Percentiles rank a stretch among this genome's conserved stretches.
These are phyloP conservation scores for Colletotrichum tamarilloi DNA, from an alignment of 2,329 filamentous ascomycete species.

Conservation along the genomic window DNA sequence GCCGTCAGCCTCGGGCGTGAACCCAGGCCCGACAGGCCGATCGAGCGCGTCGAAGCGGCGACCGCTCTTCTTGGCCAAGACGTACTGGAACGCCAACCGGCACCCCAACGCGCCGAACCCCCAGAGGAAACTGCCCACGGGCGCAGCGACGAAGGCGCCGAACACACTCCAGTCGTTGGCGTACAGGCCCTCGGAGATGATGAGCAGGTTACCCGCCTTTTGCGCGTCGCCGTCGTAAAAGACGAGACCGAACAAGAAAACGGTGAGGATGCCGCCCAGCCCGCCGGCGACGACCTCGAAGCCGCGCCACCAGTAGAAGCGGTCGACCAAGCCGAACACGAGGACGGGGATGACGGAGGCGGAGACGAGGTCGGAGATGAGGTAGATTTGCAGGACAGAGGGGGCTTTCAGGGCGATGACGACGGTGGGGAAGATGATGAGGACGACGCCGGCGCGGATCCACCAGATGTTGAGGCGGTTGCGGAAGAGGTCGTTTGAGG, in stretches of 20 bases:
- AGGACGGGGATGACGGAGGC: constrained; percentile 81
- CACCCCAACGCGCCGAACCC: constrained; percentile 71
- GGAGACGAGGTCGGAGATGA: constrained; percentile 84
- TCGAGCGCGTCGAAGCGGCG: constrained; percentile 76
- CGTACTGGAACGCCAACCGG: constrained; percentile 69
- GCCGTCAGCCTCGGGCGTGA: constrained; percentile 17
- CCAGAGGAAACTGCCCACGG: constrained; percentile 80
- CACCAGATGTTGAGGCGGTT: constrained; percentile 82
- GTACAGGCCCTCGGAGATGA: constrained; percentile 80
- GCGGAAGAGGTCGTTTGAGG: constrained; percentile 86
- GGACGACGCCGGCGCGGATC: constrained; percentile 75
- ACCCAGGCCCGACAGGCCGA: constrained; percentile 50
- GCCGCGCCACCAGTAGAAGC: constrained; percentile 79
- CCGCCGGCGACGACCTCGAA: constrained; percentile 85
- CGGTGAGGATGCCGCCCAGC: constrained; percentile 79
- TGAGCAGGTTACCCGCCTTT: constrained; percentile 73
- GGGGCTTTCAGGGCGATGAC: constrained; percentile 80
- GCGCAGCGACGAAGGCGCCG: constrained; percentile 84
- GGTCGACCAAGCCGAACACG: constrained; percentile 75
- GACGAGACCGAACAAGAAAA: constrained; percentile 84
- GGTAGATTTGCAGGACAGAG: constrained; percentile 82
- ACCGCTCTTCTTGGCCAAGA: constrained; percentile 67
- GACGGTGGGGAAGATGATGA: constrained; percentile 79
- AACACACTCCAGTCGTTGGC: constrained; percentile 84
- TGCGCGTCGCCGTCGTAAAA: constrained; percentile 81